phyloP scores from a whole-genome alignment of 306 rosid genomes.

The Phaseolus lunatus region DNA sequence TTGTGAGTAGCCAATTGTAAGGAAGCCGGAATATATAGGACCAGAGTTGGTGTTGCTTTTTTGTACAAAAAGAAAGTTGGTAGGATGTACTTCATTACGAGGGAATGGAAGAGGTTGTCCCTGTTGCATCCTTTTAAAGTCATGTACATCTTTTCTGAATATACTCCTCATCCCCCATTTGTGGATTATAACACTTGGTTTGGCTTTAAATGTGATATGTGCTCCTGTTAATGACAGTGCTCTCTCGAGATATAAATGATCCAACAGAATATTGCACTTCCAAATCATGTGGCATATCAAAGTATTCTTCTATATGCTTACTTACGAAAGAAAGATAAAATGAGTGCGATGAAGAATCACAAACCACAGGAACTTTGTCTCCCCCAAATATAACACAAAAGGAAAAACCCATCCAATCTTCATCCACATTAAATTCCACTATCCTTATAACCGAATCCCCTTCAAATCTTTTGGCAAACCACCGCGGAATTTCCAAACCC shows the following conservation, averaged over 20 bases:
- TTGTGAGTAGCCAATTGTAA: background rate
- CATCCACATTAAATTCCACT: background rate
- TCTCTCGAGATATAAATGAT: slow-evolving; percentile 5
- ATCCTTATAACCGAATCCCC: background rate
- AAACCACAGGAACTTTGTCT: too few relatives aligned
- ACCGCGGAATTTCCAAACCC: background rate
- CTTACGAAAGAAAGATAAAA: slow-evolving; percentile 37
- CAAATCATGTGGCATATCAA: background rate
- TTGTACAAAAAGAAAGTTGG: background rate
- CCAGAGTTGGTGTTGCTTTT: background rate
- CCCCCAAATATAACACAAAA: background rate
- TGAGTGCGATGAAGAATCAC: background rate
- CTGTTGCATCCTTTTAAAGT: background rate
- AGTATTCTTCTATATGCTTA: background rate
- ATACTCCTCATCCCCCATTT: background rate
- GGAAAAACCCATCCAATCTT: background rate
- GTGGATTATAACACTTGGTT: background rate
- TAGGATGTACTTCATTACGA: background rate
- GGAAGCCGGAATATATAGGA: slow-evolving; percentile 7
- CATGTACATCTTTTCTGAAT: background rate
- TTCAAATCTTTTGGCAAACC: background rate
- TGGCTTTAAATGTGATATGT: slow-evolving; percentile 8
- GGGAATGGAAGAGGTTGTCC: background rate
- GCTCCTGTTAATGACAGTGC: slow-evolving; percentile 35
- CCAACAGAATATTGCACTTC: too few relatives aligned